Conservation (phyloP, 2,329 filamentous ascomycete genomes). For the Fusarium lateritium region DNA sequence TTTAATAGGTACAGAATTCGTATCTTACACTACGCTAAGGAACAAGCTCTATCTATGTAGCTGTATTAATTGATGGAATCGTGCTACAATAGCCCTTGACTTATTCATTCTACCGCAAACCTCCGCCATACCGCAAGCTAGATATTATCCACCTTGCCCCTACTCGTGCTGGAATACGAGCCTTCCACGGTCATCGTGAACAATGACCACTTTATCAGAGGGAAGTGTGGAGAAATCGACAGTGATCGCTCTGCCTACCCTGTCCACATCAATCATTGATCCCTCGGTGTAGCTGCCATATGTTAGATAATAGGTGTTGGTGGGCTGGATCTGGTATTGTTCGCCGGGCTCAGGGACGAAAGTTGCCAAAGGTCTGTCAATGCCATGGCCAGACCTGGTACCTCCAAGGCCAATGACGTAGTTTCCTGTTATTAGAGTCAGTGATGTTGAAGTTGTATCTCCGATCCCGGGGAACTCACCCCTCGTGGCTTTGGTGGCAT, state of each 20-base stretch:
- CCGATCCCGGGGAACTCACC: neutral
- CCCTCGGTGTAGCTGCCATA: neutral
- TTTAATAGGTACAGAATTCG: too few relatives aligned
- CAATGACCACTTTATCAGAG: neutral
- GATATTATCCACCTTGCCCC: neutral
- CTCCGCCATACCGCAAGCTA: too few relatives aligned
- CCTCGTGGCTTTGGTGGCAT: neutral
- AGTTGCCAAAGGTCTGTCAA: neutral
- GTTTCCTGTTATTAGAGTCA: neutral
- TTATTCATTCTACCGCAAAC: too few relatives aligned
- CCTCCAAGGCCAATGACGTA: neutral
- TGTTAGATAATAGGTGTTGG: neutral
- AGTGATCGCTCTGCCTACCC: neutral
- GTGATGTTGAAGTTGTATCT: neutral
- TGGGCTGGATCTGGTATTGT: neutral
- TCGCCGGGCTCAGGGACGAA: neutral
- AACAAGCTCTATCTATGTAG: too few relatives aligned
- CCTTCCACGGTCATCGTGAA: neutral
- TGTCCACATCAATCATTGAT: neutral
- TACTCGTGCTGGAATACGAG: neutral
- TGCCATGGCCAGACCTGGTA: neutral
- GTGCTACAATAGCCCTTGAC: too few relatives aligned
- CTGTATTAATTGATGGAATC: too few relatives aligned
- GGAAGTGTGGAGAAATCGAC: neutral
- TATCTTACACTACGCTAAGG: too few relatives aligned